Percentiles rank a stretch among this genome's conserved stretches.
Evolutionary conservation across 441 rosid species (phyloP).

Genomic region (Aleurites moluccanus): DNA sequence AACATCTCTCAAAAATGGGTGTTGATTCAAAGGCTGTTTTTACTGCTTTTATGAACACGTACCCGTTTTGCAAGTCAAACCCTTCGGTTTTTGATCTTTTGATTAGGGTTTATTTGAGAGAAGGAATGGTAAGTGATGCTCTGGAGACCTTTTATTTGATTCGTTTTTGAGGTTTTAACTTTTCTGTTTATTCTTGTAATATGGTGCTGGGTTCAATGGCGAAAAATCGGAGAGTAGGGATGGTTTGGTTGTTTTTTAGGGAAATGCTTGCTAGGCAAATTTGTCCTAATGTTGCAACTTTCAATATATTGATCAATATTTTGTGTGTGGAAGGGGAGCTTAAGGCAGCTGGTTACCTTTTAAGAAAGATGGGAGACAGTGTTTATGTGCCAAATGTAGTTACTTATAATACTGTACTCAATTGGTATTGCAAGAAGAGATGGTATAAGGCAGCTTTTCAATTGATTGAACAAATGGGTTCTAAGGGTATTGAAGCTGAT

Average conservation of each 20-base stretch:
- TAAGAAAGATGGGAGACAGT: slow-evolving; percentile 76
- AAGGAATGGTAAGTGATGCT: slow-evolving; percentile 59
- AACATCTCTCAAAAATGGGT: slow-evolving; percentile 49
- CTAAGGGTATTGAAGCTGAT: slow-evolving; percentile 72
- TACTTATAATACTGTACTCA: slow-evolving; percentile 74
- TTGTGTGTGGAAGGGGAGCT: slow-evolving; percentile 68
- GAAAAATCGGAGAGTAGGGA: slow-evolving; percentile 43
- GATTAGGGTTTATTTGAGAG: slow-evolving; percentile 62
- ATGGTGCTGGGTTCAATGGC: slow-evolving; percentile 55
- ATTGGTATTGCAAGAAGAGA: slow-evolving; percentile 80
- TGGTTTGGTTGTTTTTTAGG: slow-evolving; percentile 67
- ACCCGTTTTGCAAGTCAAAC: slow-evolving; percentile 79
- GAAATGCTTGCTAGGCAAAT: slow-evolving; percentile 67
- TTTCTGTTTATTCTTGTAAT: slow-evolving; percentile 70
- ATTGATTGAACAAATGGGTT: slow-evolving; percentile 63
- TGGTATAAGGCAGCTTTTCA: slow-evolving; percentile 56
- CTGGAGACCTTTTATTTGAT: slow-evolving; percentile 58
- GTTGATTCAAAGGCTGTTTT: slow-evolving; percentile 52
- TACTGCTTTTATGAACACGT: slow-evolving; percentile 63
- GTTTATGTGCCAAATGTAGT: slow-evolving; percentile 70
- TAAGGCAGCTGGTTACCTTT: slow-evolving; percentile 57
- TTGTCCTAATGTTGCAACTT: slow-evolving; percentile 76
- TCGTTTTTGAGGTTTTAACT: slow-evolving; percentile 62
- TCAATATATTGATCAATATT: slow-evolving; percentile 73
- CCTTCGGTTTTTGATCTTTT: slow-evolving; percentile 83